Evolutionary conservation across 345 rosid genomes (phyloP), one percentile per base, ranked within the genome.

Genomic region (Aquilaria yunnanensis): DNA sequence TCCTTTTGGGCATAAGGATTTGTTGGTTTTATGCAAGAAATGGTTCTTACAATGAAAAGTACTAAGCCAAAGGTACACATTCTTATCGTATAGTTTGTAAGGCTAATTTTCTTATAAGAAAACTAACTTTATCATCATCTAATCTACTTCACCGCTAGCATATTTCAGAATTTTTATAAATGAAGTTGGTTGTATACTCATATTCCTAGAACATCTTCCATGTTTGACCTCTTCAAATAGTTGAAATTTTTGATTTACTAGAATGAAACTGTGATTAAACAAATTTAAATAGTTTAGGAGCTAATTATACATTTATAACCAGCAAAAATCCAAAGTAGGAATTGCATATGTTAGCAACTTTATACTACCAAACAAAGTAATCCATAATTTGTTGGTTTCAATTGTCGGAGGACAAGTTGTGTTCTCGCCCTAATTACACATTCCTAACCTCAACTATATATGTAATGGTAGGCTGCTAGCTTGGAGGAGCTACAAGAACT

Each of bases 21-120:
- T 48, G 59, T 70, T 51, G 71, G 69, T 52, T 78, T 78, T 65
- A 59, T 78, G 77, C 75, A 78, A 67, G 82, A 78, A 61, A 61
- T 78, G 82, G 49, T 63, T 46, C 14, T 54, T 54, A 75, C 70
- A 70, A 75, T 72, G 77, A 66, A 62, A 48, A 66, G 56, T 30
- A 77, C 32, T 50, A 69, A 48, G 4, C 47, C 71, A 13, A 31
- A 71, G 73, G 75, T 70, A 50, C 30, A 2, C 7, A 5, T 33
- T 14, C 16, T 16, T 34, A 9, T 12, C 14, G 37, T 33, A 8
- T 12, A 6, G 16, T 32, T 32, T 2, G 3, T 5, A 1, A 1
- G 23, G 23, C 23, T 23, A 32, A 12, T 32, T 32, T 56, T 56
- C 9, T 16, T 32, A 56, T 5, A 3, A 29, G 9, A 14, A 5